phyloP scores from a whole-genome alignment of 371 early-diverging fungal genomes.

The Syncephalastrum sp. region DNA sequence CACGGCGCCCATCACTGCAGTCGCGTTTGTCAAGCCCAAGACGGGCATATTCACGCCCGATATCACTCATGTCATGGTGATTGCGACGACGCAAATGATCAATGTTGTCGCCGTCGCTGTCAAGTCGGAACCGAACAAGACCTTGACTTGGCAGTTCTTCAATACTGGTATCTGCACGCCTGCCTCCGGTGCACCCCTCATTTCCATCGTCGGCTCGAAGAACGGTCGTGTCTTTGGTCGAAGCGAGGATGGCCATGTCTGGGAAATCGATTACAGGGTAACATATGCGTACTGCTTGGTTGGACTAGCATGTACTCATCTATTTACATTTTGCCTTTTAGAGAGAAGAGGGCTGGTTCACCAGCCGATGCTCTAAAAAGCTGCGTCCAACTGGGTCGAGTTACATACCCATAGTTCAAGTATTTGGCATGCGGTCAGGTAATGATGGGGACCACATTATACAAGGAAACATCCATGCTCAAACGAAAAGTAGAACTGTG shows the following conservation, averaged over 20 bases:
- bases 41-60: constrained; percentile 75
- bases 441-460: too few species aligned
- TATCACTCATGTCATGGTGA: constrained; percentile 78
- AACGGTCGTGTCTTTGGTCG: constrained; percentile 88
- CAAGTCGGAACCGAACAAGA: constrained; percentile 14
- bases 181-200: constrained; percentile 77
- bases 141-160: constrained; percentile 50
- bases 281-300: neutral
- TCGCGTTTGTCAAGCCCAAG: constrained; percentile 76
- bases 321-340: constrained; percentile 7
- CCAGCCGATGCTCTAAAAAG: constrained; percentile 70
- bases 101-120: constrained; percentile 71
- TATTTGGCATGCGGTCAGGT: too few species aligned
- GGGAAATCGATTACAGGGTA: constrained; percentile 87
- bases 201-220: constrained; percentile 69
- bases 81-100: constrained; percentile 85
- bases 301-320: neutral
- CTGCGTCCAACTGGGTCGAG: constrained; percentile 15
- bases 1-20: constrained; percentile 81
- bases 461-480: too few species aligned
- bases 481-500: too few species aligned
- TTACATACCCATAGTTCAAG: neutral
- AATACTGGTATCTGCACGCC: constrained; percentile 75
- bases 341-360: constrained; percentile 84
- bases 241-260: constrained; percentile 83